Conservation (phyloP, 169 alveolate species). For the Condylostoma magnum region DNA sequence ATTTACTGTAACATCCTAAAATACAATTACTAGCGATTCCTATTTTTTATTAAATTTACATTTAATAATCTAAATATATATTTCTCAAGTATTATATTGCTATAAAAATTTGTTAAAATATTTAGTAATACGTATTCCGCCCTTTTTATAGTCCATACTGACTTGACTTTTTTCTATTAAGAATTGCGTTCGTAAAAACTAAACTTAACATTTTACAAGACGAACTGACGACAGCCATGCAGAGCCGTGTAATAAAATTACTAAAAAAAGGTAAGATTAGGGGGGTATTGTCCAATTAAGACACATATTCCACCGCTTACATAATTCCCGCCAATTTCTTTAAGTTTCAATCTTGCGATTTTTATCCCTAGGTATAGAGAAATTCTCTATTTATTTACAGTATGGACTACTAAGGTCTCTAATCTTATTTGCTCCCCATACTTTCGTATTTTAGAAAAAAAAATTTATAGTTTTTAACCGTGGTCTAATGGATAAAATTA, state of each 20-base stretch:
- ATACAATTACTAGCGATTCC: slow-evolving; percentile 58
- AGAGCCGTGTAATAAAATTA: slow-evolving; percentile 22
- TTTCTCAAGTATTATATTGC: too few relatives aligned
- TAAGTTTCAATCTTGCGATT: slow-evolving; percentile 53
- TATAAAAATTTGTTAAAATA: too few relatives aligned
- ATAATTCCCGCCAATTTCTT: slow-evolving; percentile 57
- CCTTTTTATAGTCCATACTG: slow-evolving; percentile 51
- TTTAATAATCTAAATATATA: slow-evolving; percentile 40
- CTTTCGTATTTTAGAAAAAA: slow-evolving; percentile 42
- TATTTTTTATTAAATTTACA: slow-evolving; percentile 40
- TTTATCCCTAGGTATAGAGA: slow-evolving; percentile 50
- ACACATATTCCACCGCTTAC: slow-evolving; percentile 52
- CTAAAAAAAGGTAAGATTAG: slow-evolving; percentile 39
- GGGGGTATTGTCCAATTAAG: slow-evolving; percentile 51
- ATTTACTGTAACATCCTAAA: slow-evolving; percentile 51
- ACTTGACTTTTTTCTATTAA: slow-evolving; percentile 49
- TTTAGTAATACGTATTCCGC: slow-evolving; percentile 59
- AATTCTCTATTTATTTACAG: slow-evolving; percentile 40
- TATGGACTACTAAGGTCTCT: slow-evolving; percentile 58
- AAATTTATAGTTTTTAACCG: too few relatives aligned
- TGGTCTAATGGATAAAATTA: too few relatives aligned
- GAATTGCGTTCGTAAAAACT: neutral
- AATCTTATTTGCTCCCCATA: slow-evolving; percentile 45
- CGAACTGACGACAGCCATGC: slow-evolving; percentile 69
- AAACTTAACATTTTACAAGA: slow-evolving; percentile 39